phyloP scores from a whole-genome alignment of 345 rosid genomes.

The Abelmoschus esculentus region DNA sequence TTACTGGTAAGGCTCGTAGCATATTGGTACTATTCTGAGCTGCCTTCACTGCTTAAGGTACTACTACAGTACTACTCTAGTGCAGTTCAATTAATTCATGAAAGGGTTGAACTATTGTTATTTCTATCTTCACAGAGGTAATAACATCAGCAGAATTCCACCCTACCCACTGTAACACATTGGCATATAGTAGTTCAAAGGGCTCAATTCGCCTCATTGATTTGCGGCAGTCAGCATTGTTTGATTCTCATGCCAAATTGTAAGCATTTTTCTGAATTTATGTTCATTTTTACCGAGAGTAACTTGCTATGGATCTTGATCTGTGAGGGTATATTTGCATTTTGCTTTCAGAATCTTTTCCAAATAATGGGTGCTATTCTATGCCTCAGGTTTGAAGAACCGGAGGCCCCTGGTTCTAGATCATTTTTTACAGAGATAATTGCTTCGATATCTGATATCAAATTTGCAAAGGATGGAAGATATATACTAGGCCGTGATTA shows the following conservation, averaged over 20 bases:
- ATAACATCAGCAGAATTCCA: conserved; percentile 98
- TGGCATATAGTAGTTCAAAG: conserved; percentile 98
- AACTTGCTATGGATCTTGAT: not conserved
- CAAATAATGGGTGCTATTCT: not conserved
- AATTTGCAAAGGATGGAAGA: conserved; percentile 76
- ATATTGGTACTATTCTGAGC: not conserved
- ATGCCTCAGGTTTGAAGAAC: conserved; percentile 71
- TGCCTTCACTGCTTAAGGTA: not conserved
- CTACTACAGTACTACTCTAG: not conserved
- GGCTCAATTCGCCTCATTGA: conserved; percentile 96
- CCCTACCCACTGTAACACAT: conserved; percentile 83
- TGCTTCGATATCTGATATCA: conserved; percentile 87
- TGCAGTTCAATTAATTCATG: not conserved
- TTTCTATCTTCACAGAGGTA: conserved; percentile 68
- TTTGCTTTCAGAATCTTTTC: not conserved
- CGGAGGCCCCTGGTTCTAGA: conserved; percentile 62
- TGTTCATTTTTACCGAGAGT: not conserved
- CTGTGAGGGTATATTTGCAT: not conserved
- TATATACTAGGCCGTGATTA: conserved; percentile 87
- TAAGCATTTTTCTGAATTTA: conserved; percentile 28
- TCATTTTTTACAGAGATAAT: conserved; percentile 92
- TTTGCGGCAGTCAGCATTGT: conserved; percentile 93
- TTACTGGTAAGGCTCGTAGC: conserved; percentile 40
- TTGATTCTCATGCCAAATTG: conserved; percentile 93
- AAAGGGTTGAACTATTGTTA: conserved; percentile 1